Base-by-base conservation (phyloP, 495 filamentous ascomycete genomes). In the Penicillium roqueforti region DNA sequence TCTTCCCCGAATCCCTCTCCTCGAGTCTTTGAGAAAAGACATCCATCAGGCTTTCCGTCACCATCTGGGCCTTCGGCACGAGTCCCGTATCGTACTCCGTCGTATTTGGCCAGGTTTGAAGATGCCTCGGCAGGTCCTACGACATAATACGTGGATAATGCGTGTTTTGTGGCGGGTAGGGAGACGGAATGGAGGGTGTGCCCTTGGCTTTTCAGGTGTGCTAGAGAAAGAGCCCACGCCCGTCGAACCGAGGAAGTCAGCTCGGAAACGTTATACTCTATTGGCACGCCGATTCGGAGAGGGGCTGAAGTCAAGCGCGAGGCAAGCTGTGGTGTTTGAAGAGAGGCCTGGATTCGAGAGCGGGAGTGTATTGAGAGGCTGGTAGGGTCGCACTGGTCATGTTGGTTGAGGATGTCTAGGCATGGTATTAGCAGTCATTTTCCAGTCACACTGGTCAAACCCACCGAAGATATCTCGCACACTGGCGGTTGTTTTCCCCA, bases 41-140 rank as follows among this genome's bases (percentile, higher is more conserved):
- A 83, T 10, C 72, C 67, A 69, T 74, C 53, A 47, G 72, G 31
- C 53, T 59, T 38, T 53, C 60, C n/a, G 25, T 62, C 58, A 45
- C 56, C 61, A 31, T 71, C 64, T 16, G 63, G 54, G 10, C 61
- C 68, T 7, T 66, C 63, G 13, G 62, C 58, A 22, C 83, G 80
- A 39, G 69, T 76, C 3, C 93, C 93, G 67, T 96, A 99, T 14
- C 93, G 86, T 10, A 97, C 80, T 7, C 95, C 93, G 61, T 99
- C 93, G 66, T 96, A 99, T 70, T 93, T 96, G 44, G 93, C 87
- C n/a, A 99, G 82, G 55, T 99, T 99, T 16, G 92, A 97, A 11
- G 88, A 90, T 13, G 95, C 95, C 73, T 99, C 93, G 11, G 93
- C 91, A 0, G 95, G 89, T 6, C 93, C 93, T 56, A 99, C 83